phyloP scores from a whole-genome alignment of 106 monocot species.

The Posidonia australis region DNA sequence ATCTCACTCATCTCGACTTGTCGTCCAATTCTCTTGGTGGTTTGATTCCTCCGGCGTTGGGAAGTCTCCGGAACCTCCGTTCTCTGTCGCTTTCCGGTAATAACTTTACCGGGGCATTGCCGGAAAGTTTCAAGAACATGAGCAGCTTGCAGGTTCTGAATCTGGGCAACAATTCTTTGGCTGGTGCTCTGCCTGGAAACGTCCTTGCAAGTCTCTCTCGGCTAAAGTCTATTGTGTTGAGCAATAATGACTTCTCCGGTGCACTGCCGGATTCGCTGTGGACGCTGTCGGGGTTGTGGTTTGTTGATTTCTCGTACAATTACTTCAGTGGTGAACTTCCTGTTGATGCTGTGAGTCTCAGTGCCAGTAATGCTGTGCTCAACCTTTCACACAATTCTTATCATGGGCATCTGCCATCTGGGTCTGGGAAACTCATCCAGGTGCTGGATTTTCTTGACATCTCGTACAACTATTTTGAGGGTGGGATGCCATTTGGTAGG shows the following conservation, averaged over 20 bases:
- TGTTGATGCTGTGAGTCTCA: neutral
- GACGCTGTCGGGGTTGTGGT: slow-evolving; percentile 5
- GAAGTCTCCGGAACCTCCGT: too few species aligned
- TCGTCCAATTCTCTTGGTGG: slow-evolving; percentile 12
- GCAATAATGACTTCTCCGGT: slow-evolving; percentile 20
- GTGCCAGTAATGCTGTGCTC: slow-evolving; percentile 11
- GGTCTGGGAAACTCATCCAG: slow-evolving; percentile 13
- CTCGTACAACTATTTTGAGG: slow-evolving; percentile 66
- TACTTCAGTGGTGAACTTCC: slow-evolving; percentile 19
- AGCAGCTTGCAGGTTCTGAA: slow-evolving; percentile 14
- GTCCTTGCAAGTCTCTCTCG: slow-evolving; percentile 1
- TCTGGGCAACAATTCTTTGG: slow-evolving; percentile 15
- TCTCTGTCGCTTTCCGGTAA: too few species aligned
- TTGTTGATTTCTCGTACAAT: slow-evolving; percentile 27
- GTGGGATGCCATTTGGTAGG: slow-evolving; percentile 13
- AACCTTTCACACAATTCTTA: slow-evolving; percentile 53
- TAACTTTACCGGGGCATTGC: slow-evolving; percentile 20
- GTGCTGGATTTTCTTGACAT: slow-evolving; percentile 30
- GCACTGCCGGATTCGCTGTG: slow-evolving; percentile 17
- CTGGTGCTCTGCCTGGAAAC: slow-evolving; percentile 15
- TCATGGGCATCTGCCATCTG: slow-evolving; percentile 33
- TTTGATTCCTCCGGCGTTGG: too few species aligned
- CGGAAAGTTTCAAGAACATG: slow-evolving; percentile 12
- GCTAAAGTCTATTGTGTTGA: slow-evolving; percentile 2
- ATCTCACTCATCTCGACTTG: slow-evolving; percentile 15